Base-by-base conservation (phyloP, 345 rosid genomes). In the Euphorbia lathyris region DNA sequence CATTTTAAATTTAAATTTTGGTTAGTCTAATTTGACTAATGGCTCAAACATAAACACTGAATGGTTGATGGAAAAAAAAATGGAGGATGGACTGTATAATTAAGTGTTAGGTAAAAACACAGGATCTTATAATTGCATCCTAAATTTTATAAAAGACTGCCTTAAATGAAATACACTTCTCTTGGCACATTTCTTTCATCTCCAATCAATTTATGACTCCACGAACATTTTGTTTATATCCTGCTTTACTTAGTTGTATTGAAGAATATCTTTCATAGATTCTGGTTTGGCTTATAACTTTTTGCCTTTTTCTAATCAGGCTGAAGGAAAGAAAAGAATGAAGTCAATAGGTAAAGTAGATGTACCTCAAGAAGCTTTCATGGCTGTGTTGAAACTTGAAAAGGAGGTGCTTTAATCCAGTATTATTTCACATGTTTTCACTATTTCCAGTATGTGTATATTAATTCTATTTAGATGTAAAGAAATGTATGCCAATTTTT, bases 301-400 rank as follows among this genome's bases (percentile, higher is more conserved):
- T 52, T n/a, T 52, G 12, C 26, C 26, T n/a, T 52, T 40, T 40
- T 65, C 27, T 71, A 57, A 13, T 52, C 83, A 94, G 97, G 97
- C 99, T 67, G 99, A 74, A 77, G 99, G 99, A 70, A 95, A 95
- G 93, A 95, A 90, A 78, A 82, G 99, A 84, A 95, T 95, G 99
- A 95, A 95, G 83, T 83, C 97, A 30, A 87, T 95, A 68, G 99
- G 99, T 38, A 95, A 85, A 84, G 97, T 95, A 12, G 96, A 95
- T 75, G 97, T 95, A 55, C 99, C 99, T 68, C 99, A 95, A 76
- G 99, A 95, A 84, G 99, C 99, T 52, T 95, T 95, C 83, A 95
- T 95, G 99, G 99, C 97, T 32, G 92, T 95, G 38, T 82, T 95
- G 73, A 95, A 92, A 79, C 97, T 95, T 75, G 99, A 95, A 83